Conservation (phyloP, 805 yeast genomes). For the fission yeast (Schizosaccharomyces pombe) region DNA sequence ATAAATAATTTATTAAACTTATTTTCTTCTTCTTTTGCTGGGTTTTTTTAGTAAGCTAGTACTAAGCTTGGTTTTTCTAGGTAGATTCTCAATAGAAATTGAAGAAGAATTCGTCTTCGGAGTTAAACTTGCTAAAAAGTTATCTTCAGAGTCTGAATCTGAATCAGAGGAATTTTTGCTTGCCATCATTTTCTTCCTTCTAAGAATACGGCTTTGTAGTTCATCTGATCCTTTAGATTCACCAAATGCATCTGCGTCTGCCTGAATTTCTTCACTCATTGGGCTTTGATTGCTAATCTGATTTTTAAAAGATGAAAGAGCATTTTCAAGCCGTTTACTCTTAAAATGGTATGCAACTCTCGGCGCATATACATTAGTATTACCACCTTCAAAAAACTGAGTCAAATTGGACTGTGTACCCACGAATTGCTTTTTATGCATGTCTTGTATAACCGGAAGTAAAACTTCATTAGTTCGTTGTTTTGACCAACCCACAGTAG, state of each 20-base stretch:
- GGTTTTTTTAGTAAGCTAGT: not conserved
- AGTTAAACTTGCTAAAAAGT: no score
- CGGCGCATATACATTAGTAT: slow-evolving; percentile 3
- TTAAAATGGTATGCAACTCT: slow-evolving; percentile 4
- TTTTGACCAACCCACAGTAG: slow-evolving; percentile 58
- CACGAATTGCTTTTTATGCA: slow-evolving; percentile 29
- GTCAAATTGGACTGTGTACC: slow-evolving; percentile 9
- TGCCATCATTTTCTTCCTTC: not conserved
- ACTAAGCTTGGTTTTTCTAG: not conserved
- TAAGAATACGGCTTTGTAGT: not conserved
- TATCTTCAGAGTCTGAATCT: not conserved
- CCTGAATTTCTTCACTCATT: not conserved
- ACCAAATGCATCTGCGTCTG: not conserved
- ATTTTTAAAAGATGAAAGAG: slow-evolving; percentile 5
- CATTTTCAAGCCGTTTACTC: slow-evolving; percentile 9
- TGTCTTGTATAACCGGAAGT: slow-evolving; percentile 60
- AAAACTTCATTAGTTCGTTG: slow-evolving; percentile 57
- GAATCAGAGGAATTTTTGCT: not conserved
- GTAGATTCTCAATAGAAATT: not conserved
- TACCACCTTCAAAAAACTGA: slow-evolving; percentile 7
- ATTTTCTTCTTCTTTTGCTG: no score
- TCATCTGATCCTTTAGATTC: not conserved
- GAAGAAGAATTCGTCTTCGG: not conserved
- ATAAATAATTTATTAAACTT: no score
- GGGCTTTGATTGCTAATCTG: not conserved